Evolutionary conservation across 352 stramenopile genomes (phyloP), one percentile per base, ranked within the genome.

Genomic region (Phytopythium helicoides): DNA sequence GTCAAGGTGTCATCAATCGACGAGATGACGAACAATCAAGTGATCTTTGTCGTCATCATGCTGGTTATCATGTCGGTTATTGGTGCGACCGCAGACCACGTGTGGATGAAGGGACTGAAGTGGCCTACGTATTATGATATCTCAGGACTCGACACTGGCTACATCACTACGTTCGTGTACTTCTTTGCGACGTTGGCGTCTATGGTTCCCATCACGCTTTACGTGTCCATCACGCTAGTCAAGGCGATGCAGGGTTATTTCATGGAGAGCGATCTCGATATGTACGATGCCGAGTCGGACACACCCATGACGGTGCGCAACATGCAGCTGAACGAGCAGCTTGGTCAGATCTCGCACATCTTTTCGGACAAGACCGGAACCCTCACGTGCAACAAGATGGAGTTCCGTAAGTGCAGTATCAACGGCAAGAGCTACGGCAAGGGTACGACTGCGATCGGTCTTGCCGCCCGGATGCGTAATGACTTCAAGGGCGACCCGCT

Each of bases 291-390:
- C 36, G 82, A 86, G 40, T 87, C 60, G 22, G 81, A 81, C 19
- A 81, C 75, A 0, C 71, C 64, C 1, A 86, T 96, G 62, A 70
- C 84, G 12, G 94, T 86, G 10, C 75, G 86, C 38, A 92, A 90
- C 64, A 94, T 92, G 77, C 73, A 87, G 54, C 62, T 95, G 14
- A 95, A 95, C 45, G 86, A 95, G 37, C 81, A 95, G 45, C 65
- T 95, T 11, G 86, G 86, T 5, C 79, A 95, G 47, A 93, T 99
- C 44, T 95, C 97, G 41, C 98, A 99, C 66, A 96, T 99, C 21
- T 99, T 99, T 66, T 98, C 79, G 1, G 85, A 95, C 58, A 95
- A 95, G 51, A 95, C 86, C 0, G 85, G 85, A 16, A 95, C 86
- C 1, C 60, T 95, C 1, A 95, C 86, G 2, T 94, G 85, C 63